Conservation (phyloP, 495 filamentous ascomycete genomes). For the Sporormia fimetaria region DNA sequence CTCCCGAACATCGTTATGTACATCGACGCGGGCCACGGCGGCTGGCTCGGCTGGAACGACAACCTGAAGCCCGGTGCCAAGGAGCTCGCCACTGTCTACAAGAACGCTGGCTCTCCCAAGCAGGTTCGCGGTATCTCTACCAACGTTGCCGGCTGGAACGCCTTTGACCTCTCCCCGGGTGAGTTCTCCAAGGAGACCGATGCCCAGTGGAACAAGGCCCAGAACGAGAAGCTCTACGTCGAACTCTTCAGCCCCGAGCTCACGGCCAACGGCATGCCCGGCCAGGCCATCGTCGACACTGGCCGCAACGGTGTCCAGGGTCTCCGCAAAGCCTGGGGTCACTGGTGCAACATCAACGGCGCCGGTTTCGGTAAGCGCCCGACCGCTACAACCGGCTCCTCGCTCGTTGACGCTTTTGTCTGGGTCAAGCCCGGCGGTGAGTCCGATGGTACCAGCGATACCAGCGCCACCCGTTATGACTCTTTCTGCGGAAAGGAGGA, state of each 20-base stretch:
- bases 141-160: slow-evolving; percentile 73
- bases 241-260: slow-evolving; percentile 54
- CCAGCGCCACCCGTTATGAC: slow-evolving; percentile 54
- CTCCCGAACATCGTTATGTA: slow-evolving; percentile 75
- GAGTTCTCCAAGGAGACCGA: slow-evolving; percentile 25
- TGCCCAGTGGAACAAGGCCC: slow-evolving; percentile 25
- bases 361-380: slow-evolving; percentile 65
- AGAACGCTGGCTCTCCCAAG: slow-evolving; percentile 49
- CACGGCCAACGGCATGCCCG: slow-evolving; percentile 49
- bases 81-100: slow-evolving; percentile 57
- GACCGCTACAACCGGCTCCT: slow-evolving; percentile 48
- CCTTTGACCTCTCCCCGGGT: slow-evolving; percentile 36
- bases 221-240: slow-evolving; percentile 64
- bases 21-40: slow-evolving; percentile 67
- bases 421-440: slow-evolving; percentile 82
- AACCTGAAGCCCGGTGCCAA: slow-evolving; percentile 63
- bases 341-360: slow-evolving; percentile 76
- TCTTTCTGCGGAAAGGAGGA: slow-evolving; percentile 54
- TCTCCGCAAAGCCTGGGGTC: slow-evolving; percentile 53
- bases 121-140: slow-evolving; percentile 62
- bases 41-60: slow-evolving; percentile 74
- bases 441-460: slow-evolving; percentile 63
- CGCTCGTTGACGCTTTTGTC: slow-evolving; percentile 63
- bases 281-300: slow-evolving; percentile 62
- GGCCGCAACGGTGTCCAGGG: slow-evolving; percentile 55